Conservation (phyloP, 345 rosid genomes). For the Schrenkiella parvula region DNA sequence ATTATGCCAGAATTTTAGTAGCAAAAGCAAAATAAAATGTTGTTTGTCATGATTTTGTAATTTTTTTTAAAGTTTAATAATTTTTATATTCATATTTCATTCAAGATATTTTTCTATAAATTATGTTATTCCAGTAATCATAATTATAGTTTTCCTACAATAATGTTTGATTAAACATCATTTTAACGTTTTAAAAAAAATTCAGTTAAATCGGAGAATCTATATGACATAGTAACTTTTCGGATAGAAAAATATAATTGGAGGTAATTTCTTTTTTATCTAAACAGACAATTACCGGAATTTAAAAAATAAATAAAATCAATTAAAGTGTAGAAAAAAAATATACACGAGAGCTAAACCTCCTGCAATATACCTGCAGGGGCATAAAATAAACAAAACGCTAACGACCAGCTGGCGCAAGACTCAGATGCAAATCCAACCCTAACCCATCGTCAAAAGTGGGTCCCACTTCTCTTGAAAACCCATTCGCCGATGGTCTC, state of each 20-base stretch:
- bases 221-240: too few species aligned
- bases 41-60: neutral
- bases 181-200: neutral
- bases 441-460: constrained; percentile 70
- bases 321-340: constrained; percentile 36
- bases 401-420: constrained; percentile 82
- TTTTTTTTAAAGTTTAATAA: neutral
- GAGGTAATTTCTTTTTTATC: neutral
- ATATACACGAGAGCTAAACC: constrained; percentile 44
- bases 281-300: neutral
- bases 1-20: neutral
- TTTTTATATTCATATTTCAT: neutral
- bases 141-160: neutral
- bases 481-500: constrained; percentile 62
- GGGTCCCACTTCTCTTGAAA: constrained; percentile 64
- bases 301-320: constrained; percentile 30
- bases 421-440: constrained; percentile 89
- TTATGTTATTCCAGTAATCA: neutral
- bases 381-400: neutral
- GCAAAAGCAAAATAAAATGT: neutral
- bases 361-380: neutral
- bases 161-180: neutral
- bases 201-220: neutral
- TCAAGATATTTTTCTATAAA: neutral
- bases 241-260: neutral